Percentiles rank a stretch among this genome's conserved stretches.
phyloP scores from a whole-genome alignment of 73 alveolate genomes.

The Uronychia binucleata region DNA sequence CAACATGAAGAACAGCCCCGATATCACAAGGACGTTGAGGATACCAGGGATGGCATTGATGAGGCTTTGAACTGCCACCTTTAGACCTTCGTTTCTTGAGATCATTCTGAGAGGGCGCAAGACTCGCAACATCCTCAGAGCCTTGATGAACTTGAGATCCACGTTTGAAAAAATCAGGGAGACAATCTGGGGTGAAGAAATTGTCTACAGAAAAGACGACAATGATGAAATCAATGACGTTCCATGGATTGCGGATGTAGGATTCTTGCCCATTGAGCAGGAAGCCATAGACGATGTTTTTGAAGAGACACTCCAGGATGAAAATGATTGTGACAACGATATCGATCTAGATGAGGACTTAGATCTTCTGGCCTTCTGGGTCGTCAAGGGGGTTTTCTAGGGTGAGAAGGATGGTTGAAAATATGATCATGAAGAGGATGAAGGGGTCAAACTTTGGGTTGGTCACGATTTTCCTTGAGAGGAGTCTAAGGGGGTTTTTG shows the following conservation, averaged over 20 bases:
- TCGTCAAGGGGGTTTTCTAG: slow-evolving; percentile 45
- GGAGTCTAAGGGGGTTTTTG: slow-evolving; percentile 74
- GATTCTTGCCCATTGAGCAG: slow-evolving; percentile 71
- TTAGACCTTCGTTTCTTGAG: slow-evolving; percentile 54
- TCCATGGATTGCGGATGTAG: slow-evolving; percentile 89
- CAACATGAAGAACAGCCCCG: slow-evolving; percentile 42
- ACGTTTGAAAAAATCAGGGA: too few species aligned
- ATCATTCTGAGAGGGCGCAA: slow-evolving; percentile 68
- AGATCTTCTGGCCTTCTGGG: slow-evolving; percentile 17
- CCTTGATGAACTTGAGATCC: slow-evolving; percentile 44
- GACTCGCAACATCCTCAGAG: slow-evolving; percentile 63
- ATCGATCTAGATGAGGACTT: slow-evolving; percentile 46
- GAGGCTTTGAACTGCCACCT: slow-evolving; percentile 59
- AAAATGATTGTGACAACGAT: slow-evolving; percentile 72
- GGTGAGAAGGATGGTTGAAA: slow-evolving; percentile 57
- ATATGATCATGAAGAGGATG: slow-evolving; percentile 70
- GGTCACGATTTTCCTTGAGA: slow-evolving; percentile 64
- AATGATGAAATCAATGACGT: slow-evolving; percentile 84
- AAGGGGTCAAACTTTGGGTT: slow-evolving; percentile 69
- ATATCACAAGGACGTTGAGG: slow-evolving; percentile 50
- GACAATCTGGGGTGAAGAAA: slow-evolving; percentile 85
- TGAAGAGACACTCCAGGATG: slow-evolving; percentile 73
- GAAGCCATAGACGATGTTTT: slow-evolving; percentile 88
- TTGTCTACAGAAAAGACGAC: slow-evolving; percentile 80
- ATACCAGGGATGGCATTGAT: slow-evolving; percentile 53